Base-by-base conservation (phyloP, 2,329 filamentous ascomycete species). In the Hymenoscyphus fructigenus region DNA sequence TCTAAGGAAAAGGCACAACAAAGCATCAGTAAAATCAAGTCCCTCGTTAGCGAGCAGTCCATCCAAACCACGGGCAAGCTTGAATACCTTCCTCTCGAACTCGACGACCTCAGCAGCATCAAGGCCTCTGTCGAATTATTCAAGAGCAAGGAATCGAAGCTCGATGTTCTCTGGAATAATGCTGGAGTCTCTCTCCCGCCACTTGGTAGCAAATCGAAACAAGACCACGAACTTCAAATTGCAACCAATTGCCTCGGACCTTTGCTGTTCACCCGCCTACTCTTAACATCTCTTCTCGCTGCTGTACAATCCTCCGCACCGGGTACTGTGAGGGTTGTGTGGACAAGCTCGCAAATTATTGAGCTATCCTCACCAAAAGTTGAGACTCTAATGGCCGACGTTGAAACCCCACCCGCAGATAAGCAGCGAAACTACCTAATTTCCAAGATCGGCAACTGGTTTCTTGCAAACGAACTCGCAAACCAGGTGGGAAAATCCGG, bases 161-260 rank as follows among this genome's bases (percentile, higher is more conserved):
- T 81, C 0, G 70, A 80, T 67, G 75, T 79, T 2, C 71, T 81
- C 0, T 78, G 73, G 66, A 75, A 77, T 64, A 76, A 76, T 61
- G 76, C 77, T 23, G 74, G 73, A 20, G 38, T 59, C 28, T 44
- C 29, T 5, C 55, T 29, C 6, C 41, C 15, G 6, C 36, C 65
- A 1, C 72, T 70, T 12, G 14, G 26, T 1, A 62, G 64, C 26
- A 59, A 50, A 23, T 57, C 57, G 7, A 29, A 56, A 15, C 65
- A 70, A 62, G 68, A 67, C 5, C 32, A 66, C 29, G 67, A 70
- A 23, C n/a, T 64, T 7, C 61, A 67, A n/a, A 38, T 70, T n/a
- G 67, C 56, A 14, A 65, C 61, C 5, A 68, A 67, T 38, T 63
- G 60, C 44, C 34, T 70, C 12, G 67, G 38, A 2, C 65, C 63